phyloP scores from a whole-genome alignment of 192 early-diverging fungal species.

The Podochytrium sp. region DNA sequence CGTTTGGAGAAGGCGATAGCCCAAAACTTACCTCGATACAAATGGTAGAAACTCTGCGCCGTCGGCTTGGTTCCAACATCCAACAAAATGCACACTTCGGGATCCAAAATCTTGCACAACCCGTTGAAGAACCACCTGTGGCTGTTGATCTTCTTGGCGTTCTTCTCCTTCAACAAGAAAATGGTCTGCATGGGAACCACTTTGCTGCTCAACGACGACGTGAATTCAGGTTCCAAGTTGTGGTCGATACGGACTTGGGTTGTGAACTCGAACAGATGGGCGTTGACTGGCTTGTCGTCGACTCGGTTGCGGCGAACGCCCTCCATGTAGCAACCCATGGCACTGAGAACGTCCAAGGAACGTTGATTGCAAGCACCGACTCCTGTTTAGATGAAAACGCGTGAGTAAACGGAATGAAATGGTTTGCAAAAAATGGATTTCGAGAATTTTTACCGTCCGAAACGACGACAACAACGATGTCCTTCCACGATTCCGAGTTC shows the following conservation, averaged over 20 bases:
- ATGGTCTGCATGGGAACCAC: slow-evolving; percentile 83
- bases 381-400: slow-evolving; percentile 19
- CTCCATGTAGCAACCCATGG: slow-evolving; percentile 66
- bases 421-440: neutral
- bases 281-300: slow-evolving; percentile 46
- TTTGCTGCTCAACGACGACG: slow-evolving; percentile 53
- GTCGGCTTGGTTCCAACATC: slow-evolving; percentile 76
- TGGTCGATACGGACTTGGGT: slow-evolving; percentile 58
- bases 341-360: slow-evolving; percentile 64
- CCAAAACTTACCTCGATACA: slow-evolving; percentile 42
- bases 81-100: slow-evolving; percentile 68
- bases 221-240: slow-evolving; percentile 67
- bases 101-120: slow-evolving; percentile 64
- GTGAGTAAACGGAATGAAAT: neutral
- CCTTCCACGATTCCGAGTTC: slow-evolving; percentile 68
- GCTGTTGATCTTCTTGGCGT: slow-evolving; percentile 77
- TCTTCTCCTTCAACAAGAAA: slow-evolving; percentile 92
- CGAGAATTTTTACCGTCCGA: slow-evolving; percentile 61
- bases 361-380: slow-evolving; percentile 73
- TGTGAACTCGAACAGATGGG: slow-evolving; percentile 60
- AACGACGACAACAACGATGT: slow-evolving; percentile 73
- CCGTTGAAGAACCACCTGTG: slow-evolving; percentile 79
- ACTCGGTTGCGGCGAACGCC: slow-evolving; percentile 42
- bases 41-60: slow-evolving; percentile 50
- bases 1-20: too few relatives aligned